Percentiles rank a stretch among this genome's conserved stretches.
phyloP scores from a whole-genome alignment of 1,284 basidiomycete genomes.

The Apiotrichum montevideense region DNA sequence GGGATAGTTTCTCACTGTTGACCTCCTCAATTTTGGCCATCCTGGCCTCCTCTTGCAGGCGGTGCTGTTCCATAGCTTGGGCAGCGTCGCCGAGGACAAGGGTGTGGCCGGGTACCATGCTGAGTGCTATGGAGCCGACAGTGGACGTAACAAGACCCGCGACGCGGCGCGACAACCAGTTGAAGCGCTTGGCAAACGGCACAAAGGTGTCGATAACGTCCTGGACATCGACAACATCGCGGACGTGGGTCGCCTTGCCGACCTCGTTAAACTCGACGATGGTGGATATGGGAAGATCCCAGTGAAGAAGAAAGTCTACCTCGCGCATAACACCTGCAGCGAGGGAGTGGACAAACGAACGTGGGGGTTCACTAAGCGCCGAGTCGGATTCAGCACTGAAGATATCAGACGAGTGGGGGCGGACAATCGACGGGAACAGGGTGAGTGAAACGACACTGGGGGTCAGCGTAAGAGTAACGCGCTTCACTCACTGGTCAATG shows the following conservation, averaged over 20 bases:
- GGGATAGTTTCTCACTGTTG: slow-evolving; percentile 2
- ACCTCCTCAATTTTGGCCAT: slow-evolving; percentile 3
- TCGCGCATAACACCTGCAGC: slow-evolving; percentile 24
- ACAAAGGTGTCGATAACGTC: slow-evolving; percentile 43
- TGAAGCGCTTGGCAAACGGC: slow-evolving; percentile 40
- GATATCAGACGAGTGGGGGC: slow-evolving; percentile 1
- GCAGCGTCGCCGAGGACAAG: slow-evolving; percentile 13
- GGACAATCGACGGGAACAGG: slow-evolving; percentile 29
- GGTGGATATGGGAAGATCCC: slow-evolving; percentile 40
- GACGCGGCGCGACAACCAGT: slow-evolving; percentile 29
- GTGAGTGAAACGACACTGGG: slow-evolving; percentile 36
- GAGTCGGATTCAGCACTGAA: slow-evolving; percentile 7
- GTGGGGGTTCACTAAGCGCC: slow-evolving; percentile 6
- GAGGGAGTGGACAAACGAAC: slow-evolving; percentile 19
- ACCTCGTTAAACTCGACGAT: slow-evolving; percentile 46
- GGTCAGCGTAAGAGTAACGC: background rate
- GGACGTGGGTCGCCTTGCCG: slow-evolving; percentile 41
- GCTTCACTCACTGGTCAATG: slow-evolving; percentile 41
- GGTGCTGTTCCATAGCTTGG: slow-evolving; percentile 3
- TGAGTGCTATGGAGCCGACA: slow-evolving; percentile 23
- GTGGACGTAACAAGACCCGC: slow-evolving; percentile 29
- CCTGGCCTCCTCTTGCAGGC: background rate
- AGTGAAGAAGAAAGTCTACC: slow-evolving; percentile 31
- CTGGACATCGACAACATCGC: slow-evolving; percentile 41
- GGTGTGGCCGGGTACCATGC: slow-evolving; percentile 14